These are phyloP conservation scores for Tolypocladium ovalisporum DNA, from an alignment of 2,329 filamentous ascomycete genomes.

Conservation along the genomic window DNA sequence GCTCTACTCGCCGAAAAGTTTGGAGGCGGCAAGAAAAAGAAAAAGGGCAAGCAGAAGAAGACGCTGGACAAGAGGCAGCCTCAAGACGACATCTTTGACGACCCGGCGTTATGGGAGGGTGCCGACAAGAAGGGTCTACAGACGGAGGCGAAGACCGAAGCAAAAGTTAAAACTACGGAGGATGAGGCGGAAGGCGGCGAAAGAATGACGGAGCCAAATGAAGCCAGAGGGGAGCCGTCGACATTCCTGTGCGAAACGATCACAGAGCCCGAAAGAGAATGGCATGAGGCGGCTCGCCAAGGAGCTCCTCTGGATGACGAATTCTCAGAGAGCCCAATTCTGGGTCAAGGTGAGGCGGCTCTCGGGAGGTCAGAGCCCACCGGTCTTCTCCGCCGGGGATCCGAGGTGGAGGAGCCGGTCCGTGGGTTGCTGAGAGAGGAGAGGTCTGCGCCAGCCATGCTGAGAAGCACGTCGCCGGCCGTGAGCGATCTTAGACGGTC, in stretches of 20 bases:
- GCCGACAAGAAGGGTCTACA: slow-evolving; percentile 24
- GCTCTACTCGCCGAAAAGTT: slow-evolving; percentile 24
- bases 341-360: slow-evolving; percentile 17
- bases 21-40: slow-evolving; percentile 15
- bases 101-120: slow-evolving; percentile 32
- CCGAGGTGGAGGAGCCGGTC: slow-evolving; percentile 17
- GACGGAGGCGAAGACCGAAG: slow-evolving; percentile 10
- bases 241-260: slow-evolving; percentile 8
- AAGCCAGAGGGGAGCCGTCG: slow-evolving; percentile 5
- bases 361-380: slow-evolving; percentile 8
- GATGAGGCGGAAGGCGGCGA: slow-evolving; percentile 17
- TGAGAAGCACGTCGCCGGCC: slow-evolving; percentile 13
- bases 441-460: slow-evolving; percentile 10
- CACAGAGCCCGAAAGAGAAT: slow-evolving; percentile 9
- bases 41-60: slow-evolving; percentile 19
- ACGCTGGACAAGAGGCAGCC: slow-evolving; percentile 26
- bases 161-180: slow-evolving; percentile 7
- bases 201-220: neutral
- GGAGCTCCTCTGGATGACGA: slow-evolving; percentile 14
- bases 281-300: slow-evolving; percentile 13
- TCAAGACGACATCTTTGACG: slow-evolving; percentile 31
- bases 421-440: slow-evolving; percentile 20
- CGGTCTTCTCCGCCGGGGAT: slow-evolving; percentile 19
- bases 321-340: slow-evolving; percentile 26
- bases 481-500: slow-evolving; percentile 30